These are phyloP conservation scores for Blakeslea trispora DNA, from an alignment of 371 early-diverging fungal genomes.

Conservation along the genomic window DNA sequence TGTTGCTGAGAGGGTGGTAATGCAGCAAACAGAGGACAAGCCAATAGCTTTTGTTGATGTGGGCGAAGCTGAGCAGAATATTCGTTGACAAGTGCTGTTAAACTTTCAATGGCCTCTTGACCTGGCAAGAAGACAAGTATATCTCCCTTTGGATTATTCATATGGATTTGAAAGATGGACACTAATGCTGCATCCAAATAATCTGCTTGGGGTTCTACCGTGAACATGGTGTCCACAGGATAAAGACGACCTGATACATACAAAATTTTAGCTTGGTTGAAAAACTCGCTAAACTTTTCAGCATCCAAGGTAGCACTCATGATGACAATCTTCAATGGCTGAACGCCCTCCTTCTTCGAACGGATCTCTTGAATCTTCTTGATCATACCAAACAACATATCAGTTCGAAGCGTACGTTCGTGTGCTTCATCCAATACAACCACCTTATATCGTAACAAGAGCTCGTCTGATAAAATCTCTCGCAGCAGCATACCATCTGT, in stretches of 20 bases:
- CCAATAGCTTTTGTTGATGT: slow-evolving; percentile 46
- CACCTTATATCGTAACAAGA: slow-evolving; percentile 79
- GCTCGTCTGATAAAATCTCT: slow-evolving; percentile 86
- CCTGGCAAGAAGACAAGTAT: slow-evolving; percentile 92
- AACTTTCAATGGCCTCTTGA: slow-evolving; percentile 90
- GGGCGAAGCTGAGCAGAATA: slow-evolving; percentile 46
- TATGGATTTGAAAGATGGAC: slow-evolving; percentile 88
- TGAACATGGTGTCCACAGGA: slow-evolving; percentile 85
- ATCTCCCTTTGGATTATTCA: slow-evolving; percentile 85
- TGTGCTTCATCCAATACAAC: slow-evolving; percentile 99
- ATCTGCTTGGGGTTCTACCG: slow-evolving; percentile 79
- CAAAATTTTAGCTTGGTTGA: slow-evolving; percentile 80
- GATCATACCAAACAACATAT: slow-evolving; percentile 95
- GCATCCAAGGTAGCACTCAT: slow-evolving; percentile 99
- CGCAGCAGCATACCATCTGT: slow-evolving; percentile 99
- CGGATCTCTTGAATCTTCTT: slow-evolving; percentile 81
- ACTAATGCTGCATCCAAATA: slow-evolving; percentile 90
- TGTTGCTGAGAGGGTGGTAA: slow-evolving; percentile 93
- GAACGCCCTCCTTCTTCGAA: slow-evolving; percentile 42
- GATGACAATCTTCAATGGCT: slow-evolving; percentile 86
- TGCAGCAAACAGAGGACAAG: slow-evolving; percentile 89
- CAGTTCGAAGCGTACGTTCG: slow-evolving; percentile 96
- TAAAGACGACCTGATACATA: slow-evolving; percentile 86
- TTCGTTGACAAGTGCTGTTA: slow-evolving; percentile 80
- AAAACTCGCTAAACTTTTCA: slow-evolving; percentile 88